Evolutionary conservation across 495 filamentous ascomycete genomes (phyloP).

Genomic region (Aspergillus olivimuriae): DNA sequence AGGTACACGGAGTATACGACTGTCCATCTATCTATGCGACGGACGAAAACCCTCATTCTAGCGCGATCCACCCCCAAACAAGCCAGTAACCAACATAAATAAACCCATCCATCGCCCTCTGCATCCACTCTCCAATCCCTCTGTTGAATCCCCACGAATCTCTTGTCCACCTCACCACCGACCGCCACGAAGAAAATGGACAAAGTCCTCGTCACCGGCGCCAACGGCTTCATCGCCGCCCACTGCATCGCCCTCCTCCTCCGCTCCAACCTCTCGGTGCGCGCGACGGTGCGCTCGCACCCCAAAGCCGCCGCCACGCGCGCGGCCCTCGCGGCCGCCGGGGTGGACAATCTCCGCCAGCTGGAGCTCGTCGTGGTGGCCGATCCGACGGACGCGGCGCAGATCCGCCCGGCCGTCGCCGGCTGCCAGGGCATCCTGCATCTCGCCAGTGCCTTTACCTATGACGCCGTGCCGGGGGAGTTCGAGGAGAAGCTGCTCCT

Average conservation of each 20-base stretch:
- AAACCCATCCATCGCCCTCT: too few relatives aligned
- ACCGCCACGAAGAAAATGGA: neutral
- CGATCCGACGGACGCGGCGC: conserved; percentile 36
- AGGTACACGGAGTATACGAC: too few relatives aligned
- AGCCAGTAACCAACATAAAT: neutral
- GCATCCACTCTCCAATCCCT: neutral
- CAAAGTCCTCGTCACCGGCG: conserved; percentile 38
- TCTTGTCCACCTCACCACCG: neutral
- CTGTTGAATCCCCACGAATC: neutral
- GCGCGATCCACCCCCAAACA: neutral
- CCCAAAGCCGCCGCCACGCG: conserved; percentile 14
- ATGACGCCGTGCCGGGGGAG: conserved; percentile 16
- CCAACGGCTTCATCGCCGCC: conserved; percentile 42
- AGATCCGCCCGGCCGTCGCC: conserved; percentile 37
- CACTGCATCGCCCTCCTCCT: conserved; percentile 22
- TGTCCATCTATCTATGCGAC: neutral
- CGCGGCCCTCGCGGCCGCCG: conserved; percentile 1
- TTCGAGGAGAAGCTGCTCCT: conserved; percentile 31
- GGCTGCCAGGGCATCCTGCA: conserved; percentile 25
- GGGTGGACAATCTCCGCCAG: conserved; percentile 2
- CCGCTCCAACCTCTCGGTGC: conserved; percentile 10
- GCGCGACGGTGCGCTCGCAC: conserved; percentile 20
- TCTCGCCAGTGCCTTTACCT: conserved; percentile 22
- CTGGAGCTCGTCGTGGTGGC: conserved; percentile 20
- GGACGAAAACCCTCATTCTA: too few relatives aligned